Evolutionary conservation across 176 grass and related monocot species (phyloP), one percentile per base, ranked within the genome.

Genomic region (Oryza rufipogon): DNA sequence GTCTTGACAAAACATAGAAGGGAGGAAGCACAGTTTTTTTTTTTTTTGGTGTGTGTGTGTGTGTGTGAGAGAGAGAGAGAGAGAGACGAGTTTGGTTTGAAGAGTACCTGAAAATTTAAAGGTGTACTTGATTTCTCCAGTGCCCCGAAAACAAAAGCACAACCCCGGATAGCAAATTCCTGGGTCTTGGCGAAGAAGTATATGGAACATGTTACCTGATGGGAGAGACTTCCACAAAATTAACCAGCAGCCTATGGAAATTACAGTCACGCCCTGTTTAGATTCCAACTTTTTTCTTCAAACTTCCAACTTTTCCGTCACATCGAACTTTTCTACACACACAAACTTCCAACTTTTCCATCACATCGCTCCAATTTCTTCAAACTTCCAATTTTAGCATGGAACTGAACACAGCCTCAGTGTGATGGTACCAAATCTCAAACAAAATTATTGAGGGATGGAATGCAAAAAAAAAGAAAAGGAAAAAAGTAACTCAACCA

Each of bases 31-130:
- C 70, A 12, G 0, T 5, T 49, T 48, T 28, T 73, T 23, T 23
- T 73, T 49, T 5, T 34, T 48, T 28, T 73, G 48, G 15, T 14
- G 0, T 2, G 0, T 64, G 0, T 34, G 33, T 28, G 47, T 73
- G 14, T 15, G 1, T 2, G 0, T 64, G 0, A 22, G 33, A 9
- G 3, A 61, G 71, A 17, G n/a, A 32, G 22, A 73, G 63, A 76
- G 34, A 66, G 51, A 60, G 71, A 85, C 34, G 34, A 16, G 32
- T 23, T 56, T 45, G 32, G 12, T 58, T 9, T 5, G 8, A 83
- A 68, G 48, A 52, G 45, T 8, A 80, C 75, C 76, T 63, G 81
- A 2, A 13, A 74, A 78, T 19, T 79, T 74, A 66, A 80, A 73
- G 34, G 36, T 52, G 41, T 71, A 64, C 54, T 45, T 65, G 67